Evolutionary conservation across 257 asterid species (phyloP).

Genomic region (Leonotis leonurus): DNA sequence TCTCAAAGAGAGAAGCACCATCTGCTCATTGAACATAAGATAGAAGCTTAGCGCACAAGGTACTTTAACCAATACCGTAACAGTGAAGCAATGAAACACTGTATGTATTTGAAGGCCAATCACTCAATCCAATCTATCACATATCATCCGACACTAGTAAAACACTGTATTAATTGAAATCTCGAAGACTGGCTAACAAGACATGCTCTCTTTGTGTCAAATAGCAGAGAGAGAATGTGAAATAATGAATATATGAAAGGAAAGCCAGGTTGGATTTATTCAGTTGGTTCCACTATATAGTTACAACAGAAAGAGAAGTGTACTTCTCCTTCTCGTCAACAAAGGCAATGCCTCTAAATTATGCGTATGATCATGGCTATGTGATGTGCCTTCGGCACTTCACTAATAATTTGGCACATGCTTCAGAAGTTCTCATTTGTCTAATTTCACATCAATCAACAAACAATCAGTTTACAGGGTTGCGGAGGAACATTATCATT

Average conservation of each 20-base stretch:
- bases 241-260: not conserved
- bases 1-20: conserved; percentile 58
- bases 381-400: too few relatives aligned
- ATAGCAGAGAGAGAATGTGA: not conserved
- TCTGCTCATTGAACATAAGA: conserved; percentile 26
- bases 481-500: not conserved
- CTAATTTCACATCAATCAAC: not conserved
- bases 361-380: too few relatives aligned
- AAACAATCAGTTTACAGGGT: not conserved
- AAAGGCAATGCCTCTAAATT: not conserved
- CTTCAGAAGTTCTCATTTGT: not conserved
- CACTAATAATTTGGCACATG: not conserved
- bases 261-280: not conserved
- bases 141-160: not conserved
- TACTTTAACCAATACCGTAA: not conserved
- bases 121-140: not conserved
- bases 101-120: not conserved
- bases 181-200: not conserved
- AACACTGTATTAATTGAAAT: not conserved
- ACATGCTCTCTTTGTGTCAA: not conserved
- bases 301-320: not conserved
- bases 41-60: not conserved
- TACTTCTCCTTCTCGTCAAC: not conserved
- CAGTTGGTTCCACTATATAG: not conserved
- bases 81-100: not conserved